These are phyloP conservation scores for Alloascoidea hylecoeti DNA, from an alignment of 805 yeast genomes.

Conservation along the genomic window DNA sequence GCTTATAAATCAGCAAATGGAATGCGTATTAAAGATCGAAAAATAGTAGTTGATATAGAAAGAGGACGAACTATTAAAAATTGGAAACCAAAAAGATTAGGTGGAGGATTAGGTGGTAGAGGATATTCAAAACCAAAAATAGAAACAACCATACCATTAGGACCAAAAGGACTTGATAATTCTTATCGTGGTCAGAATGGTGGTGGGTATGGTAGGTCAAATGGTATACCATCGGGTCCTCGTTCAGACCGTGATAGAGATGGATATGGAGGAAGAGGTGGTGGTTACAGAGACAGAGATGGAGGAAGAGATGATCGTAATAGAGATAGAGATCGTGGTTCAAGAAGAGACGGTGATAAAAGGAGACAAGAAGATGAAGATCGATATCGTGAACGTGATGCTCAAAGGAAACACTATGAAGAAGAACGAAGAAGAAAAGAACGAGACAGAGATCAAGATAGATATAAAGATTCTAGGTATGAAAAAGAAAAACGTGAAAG, in stretches of 20 bases:
- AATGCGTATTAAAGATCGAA: conserved; percentile 32
- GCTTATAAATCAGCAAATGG: conserved; percentile 53
- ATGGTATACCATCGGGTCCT: neutral
- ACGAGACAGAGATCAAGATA: conserved; percentile 9
- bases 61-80: conserved; percentile 19
- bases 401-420: conserved; percentile 5
- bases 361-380: conserved; percentile 5
- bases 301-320: conserved; percentile 3
- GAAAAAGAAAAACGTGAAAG: conserved; percentile 4
- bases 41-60: conserved; percentile 26
- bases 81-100: conserved; percentile 35
- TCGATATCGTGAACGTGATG: conserved; percentile 9
- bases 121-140: conserved; percentile 30
- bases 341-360: conserved; percentile 2
- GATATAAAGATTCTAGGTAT: conserved; percentile 4
- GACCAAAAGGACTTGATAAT: conserved; percentile 8
- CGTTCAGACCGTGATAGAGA: conserved; percentile 7
- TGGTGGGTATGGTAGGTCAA: conserved; percentile 2
- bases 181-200: conserved; percentile 2
- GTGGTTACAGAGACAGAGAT: conserved; percentile 5
- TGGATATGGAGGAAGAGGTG: conserved; percentile 5
- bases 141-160: conserved; percentile 6
- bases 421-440: conserved; percentile 7
- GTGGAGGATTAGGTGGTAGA: conserved; percentile 91
- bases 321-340: conserved; percentile 3